Evolutionary conservation across 805 yeast species (phyloP).

Genomic region (Brettanomyces naardenensis): DNA sequence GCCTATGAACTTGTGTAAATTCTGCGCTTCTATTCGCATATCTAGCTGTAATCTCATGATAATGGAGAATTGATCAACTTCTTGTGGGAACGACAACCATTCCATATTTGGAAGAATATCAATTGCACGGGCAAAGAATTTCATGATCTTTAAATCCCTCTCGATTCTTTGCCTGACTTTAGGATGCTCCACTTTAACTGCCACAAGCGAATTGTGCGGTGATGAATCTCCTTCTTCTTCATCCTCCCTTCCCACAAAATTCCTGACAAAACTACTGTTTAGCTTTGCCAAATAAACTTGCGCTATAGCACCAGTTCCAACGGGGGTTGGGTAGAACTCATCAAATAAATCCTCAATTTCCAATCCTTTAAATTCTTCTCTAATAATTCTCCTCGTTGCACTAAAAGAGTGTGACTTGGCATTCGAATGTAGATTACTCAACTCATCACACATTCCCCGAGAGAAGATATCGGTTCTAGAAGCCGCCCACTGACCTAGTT

Average conservation of each 20-base stretch:
- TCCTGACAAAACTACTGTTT: slow-evolving; percentile 30
- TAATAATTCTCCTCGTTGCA: slow-evolving; percentile 51
- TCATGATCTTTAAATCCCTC: slow-evolving; percentile 82
- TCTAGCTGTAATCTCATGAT: slow-evolving; percentile 89
- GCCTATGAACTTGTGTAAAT: slow-evolving; percentile 60
- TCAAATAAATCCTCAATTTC: slow-evolving; percentile 70
- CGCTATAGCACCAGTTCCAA: slow-evolving; percentile 98
- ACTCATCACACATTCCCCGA: slow-evolving; percentile 63
- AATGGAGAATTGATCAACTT: slow-evolving; percentile 78
- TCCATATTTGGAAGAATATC: slow-evolving; percentile 88
- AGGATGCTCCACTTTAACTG: slow-evolving; percentile 92
- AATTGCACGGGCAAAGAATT: slow-evolving; percentile 62
- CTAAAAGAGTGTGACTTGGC: slow-evolving; percentile 64
- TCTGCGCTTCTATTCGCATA: slow-evolving; percentile 80
- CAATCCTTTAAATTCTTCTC: slow-evolving; percentile 46
- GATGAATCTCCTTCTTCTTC: slow-evolving; percentile 8
- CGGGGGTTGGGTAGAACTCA: slow-evolving; percentile 64
- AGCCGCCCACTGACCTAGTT: slow-evolving; percentile 99
- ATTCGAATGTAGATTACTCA: slow-evolving; percentile 74
- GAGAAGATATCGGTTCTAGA: slow-evolving; percentile 93
- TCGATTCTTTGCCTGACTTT: slow-evolving; percentile 61
- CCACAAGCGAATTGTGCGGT: slow-evolving; percentile 53
- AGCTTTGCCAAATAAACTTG: slow-evolving; percentile 82
- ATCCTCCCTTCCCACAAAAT: not conserved
- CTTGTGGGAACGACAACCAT: slow-evolving; percentile 93